A percentile compares a stretch with the other conserved stretches of the same genome.
These are phyloP conservation scores for Phyllachora maydis DNA, from an alignment of 2,329 filamentous ascomycete species.

Conservation along the genomic window DNA sequence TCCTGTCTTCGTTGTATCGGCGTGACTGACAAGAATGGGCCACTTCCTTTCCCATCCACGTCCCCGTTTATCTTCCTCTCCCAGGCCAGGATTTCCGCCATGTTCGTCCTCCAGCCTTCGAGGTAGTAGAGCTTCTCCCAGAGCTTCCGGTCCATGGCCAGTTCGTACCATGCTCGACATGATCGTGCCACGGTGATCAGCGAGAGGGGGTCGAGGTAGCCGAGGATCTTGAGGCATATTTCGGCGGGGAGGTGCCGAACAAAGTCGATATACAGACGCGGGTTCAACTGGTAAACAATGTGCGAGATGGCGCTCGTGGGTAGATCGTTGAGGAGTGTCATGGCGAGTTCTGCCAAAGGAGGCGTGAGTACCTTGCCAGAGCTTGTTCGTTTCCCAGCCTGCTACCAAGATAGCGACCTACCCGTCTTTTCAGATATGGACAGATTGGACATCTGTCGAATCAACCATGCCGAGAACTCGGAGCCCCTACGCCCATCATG, in stretches of 20 bases:
- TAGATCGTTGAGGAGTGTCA: slow-evolving; percentile 56
- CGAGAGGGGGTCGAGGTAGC: slow-evolving; percentile 64
- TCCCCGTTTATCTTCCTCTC: slow-evolving; percentile 41
- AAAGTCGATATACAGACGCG: slow-evolving; percentile 83
- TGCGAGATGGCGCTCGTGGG: slow-evolving; percentile 62
- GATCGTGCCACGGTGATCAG: slow-evolving; percentile 61
- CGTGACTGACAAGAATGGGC: too few relatives aligned
- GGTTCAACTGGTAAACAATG: slow-evolving; percentile 62
- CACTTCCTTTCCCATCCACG: too few relatives aligned
- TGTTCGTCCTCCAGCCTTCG: slow-evolving; percentile 69
- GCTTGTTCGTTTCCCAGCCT: too few relatives aligned
- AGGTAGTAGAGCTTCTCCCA: slow-evolving; percentile 70
- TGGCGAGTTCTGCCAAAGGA: slow-evolving; percentile 58
- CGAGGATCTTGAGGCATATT: slow-evolving; percentile 75
- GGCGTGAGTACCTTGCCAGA: too few relatives aligned
- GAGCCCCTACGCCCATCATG: too few relatives aligned
- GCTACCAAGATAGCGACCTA: slow-evolving; percentile 13
- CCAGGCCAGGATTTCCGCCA: slow-evolving; percentile 40
- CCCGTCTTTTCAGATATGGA: slow-evolving; percentile 26
- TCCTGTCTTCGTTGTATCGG: too few relatives aligned
- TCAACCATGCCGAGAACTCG: slow-evolving; percentile 27
- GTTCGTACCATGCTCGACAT: slow-evolving; percentile 62
- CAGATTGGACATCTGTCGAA: slow-evolving; percentile 25
- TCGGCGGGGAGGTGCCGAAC: slow-evolving; percentile 71
- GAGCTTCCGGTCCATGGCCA: slow-evolving; percentile 64